Base-by-base conservation (phyloP, 768 basidiomycete genomes). In the Rhizopogon roseolus region DNA sequence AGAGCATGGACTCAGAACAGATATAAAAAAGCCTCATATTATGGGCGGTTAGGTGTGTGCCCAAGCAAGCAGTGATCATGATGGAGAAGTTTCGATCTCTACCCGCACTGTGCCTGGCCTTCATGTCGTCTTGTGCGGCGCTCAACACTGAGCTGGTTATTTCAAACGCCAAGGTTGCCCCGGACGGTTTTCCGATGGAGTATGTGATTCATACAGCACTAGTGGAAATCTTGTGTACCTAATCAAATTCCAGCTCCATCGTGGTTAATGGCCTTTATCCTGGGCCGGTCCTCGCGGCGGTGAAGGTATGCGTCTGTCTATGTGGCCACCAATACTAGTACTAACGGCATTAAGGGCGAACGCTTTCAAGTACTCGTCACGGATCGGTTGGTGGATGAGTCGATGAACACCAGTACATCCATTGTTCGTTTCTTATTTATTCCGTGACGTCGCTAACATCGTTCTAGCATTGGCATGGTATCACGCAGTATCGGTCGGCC, bases 281-380 rank as follows among this genome's bases (percentile, higher is more conserved):
- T 25, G 76, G 73, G 1, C 65, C 71, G 1, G 58, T 72, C 19
- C 70, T 77, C 41, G 59, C 66, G 29, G 72, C 67, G 29, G 67
- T 60, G 52, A 76, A 74, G 56, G 70, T 66, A 39, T 9, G 54
- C 4, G 3, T 17, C 5, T 13, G 4, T 43, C 6, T 14, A 5
- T 38, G 5, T 16, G n/a, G 28, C 17, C 17, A 10, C 32, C 11
- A 3, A 6, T 32, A 19, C 39, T 11, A 36, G 34, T 10, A 50
- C 28, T 39, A 11, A 32, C 38, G 17, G 39, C 14, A 16, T 53
- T 16, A 27, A 73, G 68, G 74, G 73, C 16, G 57, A 66, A 28
- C 66, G 59, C 39, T 74, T 77, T 54, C 60, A 60, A 27, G 55
- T 78, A 37, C 76, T 73, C 57, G 73, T 76, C 11, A 63, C 67